Base-by-base conservation (phyloP, 1,139 yeast genomes). In the Blastobotrys serpentis region DNA sequence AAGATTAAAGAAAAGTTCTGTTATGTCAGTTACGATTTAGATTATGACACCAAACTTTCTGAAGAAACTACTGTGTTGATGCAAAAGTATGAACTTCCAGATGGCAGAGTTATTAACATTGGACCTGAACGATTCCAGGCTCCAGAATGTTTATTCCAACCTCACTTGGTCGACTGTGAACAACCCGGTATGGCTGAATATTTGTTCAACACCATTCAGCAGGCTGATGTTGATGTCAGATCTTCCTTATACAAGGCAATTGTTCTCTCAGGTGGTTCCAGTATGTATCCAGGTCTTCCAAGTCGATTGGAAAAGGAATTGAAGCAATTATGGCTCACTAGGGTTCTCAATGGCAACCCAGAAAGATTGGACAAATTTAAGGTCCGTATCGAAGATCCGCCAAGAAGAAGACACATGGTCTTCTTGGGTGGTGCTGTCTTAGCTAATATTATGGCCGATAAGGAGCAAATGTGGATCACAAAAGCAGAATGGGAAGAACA, bases 241-340 rank as follows among this genome's bases (percentile, higher is more conserved):
- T 78, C 96, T 5, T 79, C 96, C 1, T 77, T 92, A 54, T 92
- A 80, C 72, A 86, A 85, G 64, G 96, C 97, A 1, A 86, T 92
- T 68, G 98, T 92, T 22, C 76, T 88, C 52, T 84, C 94, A 19
- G 96, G 98, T 60, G 98, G 98, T 49, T 90, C 98, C 1, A 86
- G 96, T 46, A 92, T 94, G 99, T 92, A 94, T 67, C 98, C 98
- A 1, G 99, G 98, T 29, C 77, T 94, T 58, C 98, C 98, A 25
- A 86, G 96, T 10, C 79, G 98, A 63, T 75, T 94, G 58, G 98
- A 92, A 67, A 90, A 88, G 69, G 98, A 92, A 69, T 77, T 92
- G 67, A 92, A 92, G 70, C 99, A 92, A 67, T 80, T 89, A 58
- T 94, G 98, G 98, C 81, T 87, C 56, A 82, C 95, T 3, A 80